These are phyloP conservation scores for Schizochytrium sp. DNA, from an alignment of 108 stramenopile genomes.

Conservation along the genomic window DNA sequence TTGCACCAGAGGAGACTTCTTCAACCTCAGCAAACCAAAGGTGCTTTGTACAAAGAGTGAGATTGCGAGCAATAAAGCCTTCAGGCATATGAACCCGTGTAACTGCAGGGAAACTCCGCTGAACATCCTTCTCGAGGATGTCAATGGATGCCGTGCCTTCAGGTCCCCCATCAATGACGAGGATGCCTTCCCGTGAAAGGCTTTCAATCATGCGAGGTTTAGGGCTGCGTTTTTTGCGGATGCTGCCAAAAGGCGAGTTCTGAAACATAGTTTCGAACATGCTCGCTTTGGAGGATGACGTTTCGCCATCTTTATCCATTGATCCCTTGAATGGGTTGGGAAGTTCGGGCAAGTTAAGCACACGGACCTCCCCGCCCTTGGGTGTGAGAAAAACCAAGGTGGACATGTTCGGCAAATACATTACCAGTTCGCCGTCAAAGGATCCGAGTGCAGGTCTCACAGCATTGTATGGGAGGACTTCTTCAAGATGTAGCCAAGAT, in stretches of 20 bases:
- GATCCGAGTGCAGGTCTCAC: neutral
- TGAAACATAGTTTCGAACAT: no score
- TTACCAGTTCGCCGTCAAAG: neutral
- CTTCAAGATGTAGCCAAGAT: slow-evolving; percentile 27
- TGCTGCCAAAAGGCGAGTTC: no score
- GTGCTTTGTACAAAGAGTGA: neutral
- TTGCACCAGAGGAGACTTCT: neutral
- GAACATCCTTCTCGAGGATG: neutral
- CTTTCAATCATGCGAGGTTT: slow-evolving; percentile 23
- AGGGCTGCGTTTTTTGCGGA: neutral
- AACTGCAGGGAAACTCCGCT: neutral
- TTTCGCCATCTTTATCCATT: neutral
- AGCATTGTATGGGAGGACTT: slow-evolving; percentile 29
- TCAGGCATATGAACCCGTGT: neutral
- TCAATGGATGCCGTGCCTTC: slow-evolving; percentile 16
- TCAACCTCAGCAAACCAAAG: neutral
- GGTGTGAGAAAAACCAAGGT: slow-evolving; percentile 5
- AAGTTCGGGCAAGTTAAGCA: neutral
- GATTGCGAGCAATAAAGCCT: neutral
- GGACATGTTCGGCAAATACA: neutral
- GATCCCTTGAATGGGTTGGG: slow-evolving; percentile 11
- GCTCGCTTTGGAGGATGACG: no score
- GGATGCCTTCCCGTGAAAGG: neutral
- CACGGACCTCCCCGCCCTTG: slow-evolving; percentile 9
- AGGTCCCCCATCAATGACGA: slow-evolving; percentile 8